Evolutionary conservation across 2,329 filamentous ascomycete species (phyloP).

Genomic region (Ceratocystis albifundus): DNA sequence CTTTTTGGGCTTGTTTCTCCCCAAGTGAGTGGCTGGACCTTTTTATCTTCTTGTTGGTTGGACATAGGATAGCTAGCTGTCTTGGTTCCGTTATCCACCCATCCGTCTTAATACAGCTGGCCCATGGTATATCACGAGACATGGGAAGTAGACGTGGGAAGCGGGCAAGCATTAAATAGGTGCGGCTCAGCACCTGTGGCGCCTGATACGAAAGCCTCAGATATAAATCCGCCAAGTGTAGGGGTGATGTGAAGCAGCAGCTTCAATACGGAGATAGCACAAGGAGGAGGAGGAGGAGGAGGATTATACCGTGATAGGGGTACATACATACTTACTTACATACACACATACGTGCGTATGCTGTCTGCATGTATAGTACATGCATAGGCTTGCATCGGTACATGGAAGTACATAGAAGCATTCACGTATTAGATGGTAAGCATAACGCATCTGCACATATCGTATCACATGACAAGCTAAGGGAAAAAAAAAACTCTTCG

Average conservation of each 20-base stretch:
- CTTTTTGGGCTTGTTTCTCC: neutral
- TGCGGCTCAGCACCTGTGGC: conserved; percentile 2
- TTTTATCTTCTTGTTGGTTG: neutral
- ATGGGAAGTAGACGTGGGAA: too few species aligned
- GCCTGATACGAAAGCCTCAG: neutral
- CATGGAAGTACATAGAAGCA: neutral
- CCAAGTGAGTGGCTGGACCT: neutral
- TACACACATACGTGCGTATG: neutral
- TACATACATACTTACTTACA: neutral
- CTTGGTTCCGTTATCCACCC: neutral
- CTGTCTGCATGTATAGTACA: too few species aligned
- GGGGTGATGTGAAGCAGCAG: neutral
- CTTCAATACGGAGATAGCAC: neutral
- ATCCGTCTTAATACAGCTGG: conserved; percentile 3
- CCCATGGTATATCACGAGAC: neutral
- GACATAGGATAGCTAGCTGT: neutral
- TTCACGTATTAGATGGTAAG: too few species aligned
- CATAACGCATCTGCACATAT: too few species aligned
- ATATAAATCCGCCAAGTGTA: neutral
- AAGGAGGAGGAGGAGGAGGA: conserved; percentile 6
- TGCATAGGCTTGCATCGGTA: neutral
- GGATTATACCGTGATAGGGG: neutral
- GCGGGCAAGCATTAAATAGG: neutral
- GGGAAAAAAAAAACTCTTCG: neutral
- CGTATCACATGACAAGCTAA: neutral